These are phyloP conservation scores for Pleurotus ostreatus DNA, from an alignment of 768 basidiomycete species.

Conservation along the genomic window DNA sequence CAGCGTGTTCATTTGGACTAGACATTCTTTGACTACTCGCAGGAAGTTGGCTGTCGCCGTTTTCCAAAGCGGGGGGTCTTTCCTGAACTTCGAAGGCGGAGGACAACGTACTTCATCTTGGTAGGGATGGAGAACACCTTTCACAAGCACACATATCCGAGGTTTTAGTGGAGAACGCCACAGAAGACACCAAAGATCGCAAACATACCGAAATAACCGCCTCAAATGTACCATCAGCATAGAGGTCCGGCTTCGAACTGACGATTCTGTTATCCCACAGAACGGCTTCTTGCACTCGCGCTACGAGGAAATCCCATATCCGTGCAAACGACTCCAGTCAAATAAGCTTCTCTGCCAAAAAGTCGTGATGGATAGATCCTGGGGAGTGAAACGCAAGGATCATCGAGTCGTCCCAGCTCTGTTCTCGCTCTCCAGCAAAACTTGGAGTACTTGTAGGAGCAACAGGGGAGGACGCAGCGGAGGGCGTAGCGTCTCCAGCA, in stretches of 20 bases:
- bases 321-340: conserved; percentile 62
- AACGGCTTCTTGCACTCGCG: conserved; percentile 67
- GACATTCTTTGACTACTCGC: conserved; percentile 65
- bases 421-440: conserved; percentile 14
- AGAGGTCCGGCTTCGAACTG: conserved; percentile 60
- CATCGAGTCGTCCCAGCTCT: conserved; percentile 86
- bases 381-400: conserved; percentile 80
- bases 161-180: too few species aligned
- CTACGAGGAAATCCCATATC: conserved; percentile 74
- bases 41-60: conserved; percentile 86
- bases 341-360: conserved; percentile 71
- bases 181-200: not conserved
- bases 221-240: conserved; percentile 81
- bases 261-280: conserved; percentile 62
- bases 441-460: conserved; percentile 13
- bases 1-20: conserved; percentile 44
- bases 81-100: conserved; percentile 79
- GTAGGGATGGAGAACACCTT: conserved; percentile 89
- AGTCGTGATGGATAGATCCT: conserved; percentile 80
- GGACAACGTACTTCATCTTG: conserved; percentile 94
- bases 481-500: conserved; percentile 20
- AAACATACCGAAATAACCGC: conserved; percentile 35
- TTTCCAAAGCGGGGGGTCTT: conserved; percentile 90
- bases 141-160: not conserved
- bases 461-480: conserved; percentile 8